Evolutionary conservation across 2,329 filamentous ascomycete species (phyloP).

Genomic region (Colletotrichum sp.): DNA sequence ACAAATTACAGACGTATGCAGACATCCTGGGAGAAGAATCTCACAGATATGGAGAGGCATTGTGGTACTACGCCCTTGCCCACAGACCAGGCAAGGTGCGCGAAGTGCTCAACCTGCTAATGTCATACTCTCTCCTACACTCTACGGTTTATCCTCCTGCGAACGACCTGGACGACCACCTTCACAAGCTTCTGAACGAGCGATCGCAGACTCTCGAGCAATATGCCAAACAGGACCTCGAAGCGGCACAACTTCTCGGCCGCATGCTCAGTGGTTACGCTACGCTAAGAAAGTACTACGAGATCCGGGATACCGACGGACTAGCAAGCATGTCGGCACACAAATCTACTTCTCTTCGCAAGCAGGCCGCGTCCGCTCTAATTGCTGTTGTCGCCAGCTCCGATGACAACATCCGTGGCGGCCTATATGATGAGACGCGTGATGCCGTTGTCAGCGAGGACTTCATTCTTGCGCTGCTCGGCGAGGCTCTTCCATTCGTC

Average conservation of each 20-base stretch:
- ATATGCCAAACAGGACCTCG: slow-evolving; percentile 76
- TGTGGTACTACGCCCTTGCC: slow-evolving; percentile 90
- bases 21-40: slow-evolving; percentile 75
- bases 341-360: slow-evolving; percentile 64
- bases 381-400: slow-evolving; percentile 86
- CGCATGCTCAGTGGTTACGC: slow-evolving; percentile 91
- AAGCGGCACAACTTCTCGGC: slow-evolving; percentile 83
- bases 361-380: slow-evolving; percentile 74
- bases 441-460: slow-evolving; percentile 89
- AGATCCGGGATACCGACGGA: slow-evolving; percentile 70
- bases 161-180: slow-evolving; percentile 73
- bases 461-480: slow-evolving; percentile 81
- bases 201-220: slow-evolving; percentile 74
- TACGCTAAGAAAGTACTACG: slow-evolving; percentile 87
- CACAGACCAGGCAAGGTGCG: slow-evolving; percentile 81
- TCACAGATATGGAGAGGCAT: slow-evolving; percentile 81
- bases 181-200: slow-evolving; percentile 72
- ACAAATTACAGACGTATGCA: slow-evolving; percentile 72
- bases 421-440: slow-evolving; percentile 80
- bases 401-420: slow-evolving; percentile 89
- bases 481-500: slow-evolving; percentile 81
- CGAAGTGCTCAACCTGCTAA: slow-evolving; percentile 84
- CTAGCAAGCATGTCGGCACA: slow-evolving; percentile 31
- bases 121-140: slow-evolving; percentile 85
- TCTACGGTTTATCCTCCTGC: slow-evolving; percentile 79